phyloP scores from a whole-genome alignment of 2,329 filamentous ascomycete species.

The Capronia americana region DNA sequence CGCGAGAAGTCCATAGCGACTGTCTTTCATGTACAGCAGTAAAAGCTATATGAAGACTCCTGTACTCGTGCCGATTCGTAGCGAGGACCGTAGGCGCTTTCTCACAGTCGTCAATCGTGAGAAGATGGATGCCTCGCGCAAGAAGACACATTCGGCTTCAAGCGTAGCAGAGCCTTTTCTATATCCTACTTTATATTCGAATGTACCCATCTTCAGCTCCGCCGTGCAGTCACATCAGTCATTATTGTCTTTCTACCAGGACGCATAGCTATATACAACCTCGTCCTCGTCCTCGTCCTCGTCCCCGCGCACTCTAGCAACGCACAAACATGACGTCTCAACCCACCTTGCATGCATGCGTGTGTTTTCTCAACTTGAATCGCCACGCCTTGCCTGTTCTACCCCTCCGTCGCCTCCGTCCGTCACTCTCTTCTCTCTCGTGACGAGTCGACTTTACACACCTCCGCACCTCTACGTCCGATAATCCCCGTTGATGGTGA shows the following conservation, averaged over 20 bases:
- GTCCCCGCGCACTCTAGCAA: too few species aligned
- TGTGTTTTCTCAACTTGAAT: too few species aligned
- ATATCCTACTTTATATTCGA: background rate
- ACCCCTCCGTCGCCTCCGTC: background rate
- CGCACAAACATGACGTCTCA: too few species aligned
- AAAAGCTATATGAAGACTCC: background rate
- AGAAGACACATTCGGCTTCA: background rate
- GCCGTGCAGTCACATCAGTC: background rate
- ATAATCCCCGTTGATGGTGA: slow-evolving; percentile 73
- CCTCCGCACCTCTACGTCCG: slow-evolving; percentile 55
- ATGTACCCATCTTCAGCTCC: background rate
- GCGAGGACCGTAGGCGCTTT: background rate
- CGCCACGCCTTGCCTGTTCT: background rate
- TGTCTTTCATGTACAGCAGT: background rate
- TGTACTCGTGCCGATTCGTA: background rate
- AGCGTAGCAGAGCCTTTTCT: background rate
- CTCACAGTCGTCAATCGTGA: background rate
- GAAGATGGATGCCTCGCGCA: too few species aligned
- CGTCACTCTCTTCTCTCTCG: background rate
- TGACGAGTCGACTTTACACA: background rate
- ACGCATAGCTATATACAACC: background rate
- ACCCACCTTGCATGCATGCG: too few species aligned
- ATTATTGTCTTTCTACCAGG: background rate
- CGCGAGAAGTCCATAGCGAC: background rate
- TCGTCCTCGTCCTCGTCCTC: background rate